These are phyloP conservation scores for Stagonosporopsis rhizophila DNA, from an alignment of 2,329 filamentous ascomycete species.

Conservation along the genomic window DNA sequence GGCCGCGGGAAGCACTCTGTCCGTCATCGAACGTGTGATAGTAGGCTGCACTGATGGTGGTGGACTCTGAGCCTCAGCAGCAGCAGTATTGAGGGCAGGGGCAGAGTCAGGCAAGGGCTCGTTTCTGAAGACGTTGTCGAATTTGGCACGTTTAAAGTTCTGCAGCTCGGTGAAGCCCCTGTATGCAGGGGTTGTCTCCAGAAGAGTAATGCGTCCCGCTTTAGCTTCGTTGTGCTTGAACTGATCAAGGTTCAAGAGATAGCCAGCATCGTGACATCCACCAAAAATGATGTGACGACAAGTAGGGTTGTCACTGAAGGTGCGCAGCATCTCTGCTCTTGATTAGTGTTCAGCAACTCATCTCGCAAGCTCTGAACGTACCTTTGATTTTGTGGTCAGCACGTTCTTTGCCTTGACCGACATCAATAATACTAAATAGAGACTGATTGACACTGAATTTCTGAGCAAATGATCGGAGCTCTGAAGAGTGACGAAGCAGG, in stretches of 20 bases:
- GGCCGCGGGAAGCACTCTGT: constrained; percentile 20
- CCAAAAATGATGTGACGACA: constrained; percentile 58
- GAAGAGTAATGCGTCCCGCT: constrained; percentile 52
- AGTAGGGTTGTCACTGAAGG: constrained; percentile 55
- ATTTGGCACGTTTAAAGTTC: constrained; percentile 50
- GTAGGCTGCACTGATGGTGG: constrained; percentile 20
- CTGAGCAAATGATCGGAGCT: constrained; percentile 53
- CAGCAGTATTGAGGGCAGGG: constrained; percentile 12
- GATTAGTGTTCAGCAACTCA: constrained; percentile 14
- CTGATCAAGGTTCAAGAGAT: constrained; percentile 54
- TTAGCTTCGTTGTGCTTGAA: constrained; percentile 52
- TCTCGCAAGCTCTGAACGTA: constrained; percentile 14
- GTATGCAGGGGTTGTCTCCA: constrained; percentile 54
- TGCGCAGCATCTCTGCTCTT: constrained; percentile 52
- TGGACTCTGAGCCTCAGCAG: constrained; percentile 1
- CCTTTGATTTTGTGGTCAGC: constrained; percentile 57
- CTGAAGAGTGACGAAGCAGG: constrained; percentile 49
- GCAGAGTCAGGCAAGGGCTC: constrained; percentile 49
- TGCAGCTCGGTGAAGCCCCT: constrained; percentile 51
- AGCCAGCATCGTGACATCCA: constrained; percentile 57
- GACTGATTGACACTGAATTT: constrained; percentile 54
- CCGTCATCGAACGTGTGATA: constrained; percentile 22
- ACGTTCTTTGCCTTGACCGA: constrained; percentile 56
- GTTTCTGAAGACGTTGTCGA: constrained; percentile 53
- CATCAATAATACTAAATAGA: constrained; percentile 57